Evolutionary conservation across 768 basidiomycete genomes (phyloP).

Genomic region (Psilocybe cubensis): DNA sequence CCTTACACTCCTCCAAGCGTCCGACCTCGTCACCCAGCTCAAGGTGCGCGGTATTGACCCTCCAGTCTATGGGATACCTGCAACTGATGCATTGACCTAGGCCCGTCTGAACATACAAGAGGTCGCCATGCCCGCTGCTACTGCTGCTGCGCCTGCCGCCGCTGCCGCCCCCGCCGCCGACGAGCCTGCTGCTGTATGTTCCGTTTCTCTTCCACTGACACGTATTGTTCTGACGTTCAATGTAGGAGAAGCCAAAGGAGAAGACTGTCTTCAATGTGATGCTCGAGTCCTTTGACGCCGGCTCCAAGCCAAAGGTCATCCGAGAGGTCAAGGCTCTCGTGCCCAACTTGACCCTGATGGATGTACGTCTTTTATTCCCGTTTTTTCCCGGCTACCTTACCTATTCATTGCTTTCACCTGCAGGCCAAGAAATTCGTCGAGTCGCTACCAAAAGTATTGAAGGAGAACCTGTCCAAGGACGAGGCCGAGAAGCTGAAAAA

Average conservation of each 20-base stretch:
- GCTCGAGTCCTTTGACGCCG: constrained; percentile 91
- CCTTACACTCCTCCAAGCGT: constrained; percentile 90
- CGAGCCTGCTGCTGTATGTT: constrained; percentile 63
- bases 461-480: constrained; percentile 95
- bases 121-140: constrained; percentile 87
- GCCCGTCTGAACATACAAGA: constrained; percentile 95
- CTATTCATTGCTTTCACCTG: constrained; percentile 7
- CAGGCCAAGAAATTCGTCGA: constrained; percentile 99
- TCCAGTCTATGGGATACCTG: not conserved
- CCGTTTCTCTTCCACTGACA: not conserved
- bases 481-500: constrained; percentile 96
- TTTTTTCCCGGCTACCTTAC: not conserved
- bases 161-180: constrained; percentile 60
- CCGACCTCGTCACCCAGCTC: constrained; percentile 89
- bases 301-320: constrained; percentile 95
- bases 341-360: constrained; percentile 95
- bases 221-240: not conserved
- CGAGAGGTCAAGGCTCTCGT: constrained; percentile 96
- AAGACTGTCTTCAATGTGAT: constrained; percentile 97
- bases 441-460: constrained; percentile 88
- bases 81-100: constrained; percentile 41
- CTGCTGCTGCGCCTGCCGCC: constrained; percentile 60
- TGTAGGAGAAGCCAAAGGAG: constrained; percentile 94
- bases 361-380: constrained; percentile 59
- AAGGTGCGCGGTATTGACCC: constrained; percentile 61